These are phyloP conservation scores for Hylodesmum podocarpum DNA, from an alignment of 306 rosid species.

Conservation along the genomic window DNA sequence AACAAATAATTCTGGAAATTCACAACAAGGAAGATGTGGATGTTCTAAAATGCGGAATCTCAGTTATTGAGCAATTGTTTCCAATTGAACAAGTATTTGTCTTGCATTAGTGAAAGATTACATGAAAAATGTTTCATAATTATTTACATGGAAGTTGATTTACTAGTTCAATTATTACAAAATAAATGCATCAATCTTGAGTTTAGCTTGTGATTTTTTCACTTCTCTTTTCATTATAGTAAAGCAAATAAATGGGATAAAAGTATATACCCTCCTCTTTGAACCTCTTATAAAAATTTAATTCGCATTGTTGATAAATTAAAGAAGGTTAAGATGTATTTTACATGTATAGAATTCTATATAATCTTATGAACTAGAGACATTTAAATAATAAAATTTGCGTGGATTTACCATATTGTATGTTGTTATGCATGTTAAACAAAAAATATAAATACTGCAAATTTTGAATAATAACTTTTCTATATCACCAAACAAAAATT, in stretches of 20 bases:
- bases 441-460: neutral
- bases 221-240: neutral
- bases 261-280: neutral
- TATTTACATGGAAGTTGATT: neutral
- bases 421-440: conserved; percentile 1
- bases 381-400: conserved; percentile 9
- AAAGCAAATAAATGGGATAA: neutral
- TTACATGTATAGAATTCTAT: neutral
- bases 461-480: conserved; percentile 27
- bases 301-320: neutral
- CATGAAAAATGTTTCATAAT: neutral
- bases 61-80: conserved; percentile 1
- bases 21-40: neutral
- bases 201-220: neutral
- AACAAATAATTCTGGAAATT: neutral
- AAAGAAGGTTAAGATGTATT: neutral
- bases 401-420: neutral
- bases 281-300: neutral
- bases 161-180: neutral
- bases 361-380: neutral
- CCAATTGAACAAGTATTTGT: neutral
- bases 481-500: conserved; percentile 38
- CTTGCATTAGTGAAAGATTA: neutral
- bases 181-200: neutral
- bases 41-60: conserved; percentile 28